phyloP scores from a whole-genome alignment of 2,329 filamentous ascomycete species.

The Trichoderma semiorbis region DNA sequence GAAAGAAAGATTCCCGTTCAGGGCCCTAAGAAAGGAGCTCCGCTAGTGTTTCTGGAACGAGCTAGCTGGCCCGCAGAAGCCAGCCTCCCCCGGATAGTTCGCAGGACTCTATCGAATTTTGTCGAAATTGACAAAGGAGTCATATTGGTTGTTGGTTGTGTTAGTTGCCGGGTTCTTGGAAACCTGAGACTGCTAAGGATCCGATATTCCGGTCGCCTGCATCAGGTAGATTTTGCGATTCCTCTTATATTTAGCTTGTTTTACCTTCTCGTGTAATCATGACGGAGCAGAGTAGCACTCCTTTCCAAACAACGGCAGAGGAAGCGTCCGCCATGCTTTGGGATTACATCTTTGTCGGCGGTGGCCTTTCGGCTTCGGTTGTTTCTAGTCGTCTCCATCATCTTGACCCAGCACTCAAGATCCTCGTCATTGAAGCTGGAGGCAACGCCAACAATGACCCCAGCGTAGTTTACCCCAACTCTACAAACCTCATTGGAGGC shows the following conservation, averaged over 20 bases:
- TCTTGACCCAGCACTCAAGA: slow-evolving; percentile 27
- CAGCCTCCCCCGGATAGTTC: neutral
- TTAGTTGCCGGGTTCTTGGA: neutral
- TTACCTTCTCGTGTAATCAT: neutral
- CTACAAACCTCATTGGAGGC: slow-evolving; percentile 28
- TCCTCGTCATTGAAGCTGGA: slow-evolving; percentile 39
- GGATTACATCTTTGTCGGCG: slow-evolving; percentile 39
- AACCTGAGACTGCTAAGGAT: neutral
- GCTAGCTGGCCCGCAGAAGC: neutral
- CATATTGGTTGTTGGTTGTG: neutral
- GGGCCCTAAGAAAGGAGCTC: neutral
- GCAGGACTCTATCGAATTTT: neutral
- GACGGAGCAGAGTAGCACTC: neutral
- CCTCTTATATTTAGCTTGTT: neutral
- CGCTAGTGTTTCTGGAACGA: neutral
- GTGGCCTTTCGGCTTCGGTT: slow-evolving; percentile 36
- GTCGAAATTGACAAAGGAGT: neutral
- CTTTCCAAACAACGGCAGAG: neutral
- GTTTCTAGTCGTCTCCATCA: slow-evolving; percentile 33
- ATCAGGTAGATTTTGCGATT: neutral
- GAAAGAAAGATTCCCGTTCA: neutral
- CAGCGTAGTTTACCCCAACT: slow-evolving; percentile 26
- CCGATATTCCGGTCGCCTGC: neutral
- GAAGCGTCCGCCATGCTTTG: slow-evolving; percentile 18
- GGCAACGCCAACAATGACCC: slow-evolving; percentile 25